phyloP scores from a whole-genome alignment of 1,139 yeast species.

The Candida labiduridarum region DNA sequence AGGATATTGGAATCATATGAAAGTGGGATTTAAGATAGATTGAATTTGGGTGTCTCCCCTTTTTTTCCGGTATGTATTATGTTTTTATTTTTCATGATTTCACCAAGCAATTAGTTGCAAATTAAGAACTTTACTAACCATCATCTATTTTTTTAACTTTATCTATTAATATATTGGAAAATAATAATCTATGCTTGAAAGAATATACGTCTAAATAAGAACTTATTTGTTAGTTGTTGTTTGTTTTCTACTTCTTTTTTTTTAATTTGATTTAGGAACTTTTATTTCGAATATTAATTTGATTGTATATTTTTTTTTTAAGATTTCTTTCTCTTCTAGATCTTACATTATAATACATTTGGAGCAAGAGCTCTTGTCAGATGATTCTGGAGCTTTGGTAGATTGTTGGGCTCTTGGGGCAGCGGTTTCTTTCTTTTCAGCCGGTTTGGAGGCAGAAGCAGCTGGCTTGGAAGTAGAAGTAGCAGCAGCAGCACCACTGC shows the following conservation, averaged over 20 bases:
- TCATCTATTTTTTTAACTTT: background rate
- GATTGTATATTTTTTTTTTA: background rate
- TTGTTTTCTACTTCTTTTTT: background rate
- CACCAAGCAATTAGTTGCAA: conserved; percentile 3
- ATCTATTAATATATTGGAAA: conserved; percentile 3
- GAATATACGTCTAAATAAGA: background rate
- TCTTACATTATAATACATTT: conserved; percentile 32
- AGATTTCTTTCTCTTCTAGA: background rate
- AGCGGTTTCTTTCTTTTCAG: conserved; percentile 5
- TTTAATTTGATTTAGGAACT: background rate
- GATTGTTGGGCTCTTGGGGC: conserved; percentile 23
- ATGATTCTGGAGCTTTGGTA: conserved; percentile 21
- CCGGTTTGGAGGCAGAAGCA: conserved; percentile 7
- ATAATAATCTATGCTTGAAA: conserved; percentile 4
- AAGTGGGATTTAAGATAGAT: conserved; percentile 10
- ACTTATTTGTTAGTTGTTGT: background rate
- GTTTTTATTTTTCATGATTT: background rate
- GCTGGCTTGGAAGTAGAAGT: conserved; percentile 14
- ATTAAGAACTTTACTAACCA: conserved; percentile 1
- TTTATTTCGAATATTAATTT: conserved; percentile 1
- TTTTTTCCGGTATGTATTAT: conserved; percentile 9
- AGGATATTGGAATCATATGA: conserved; percentile 3
- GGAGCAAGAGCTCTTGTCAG: conserved; percentile 27
- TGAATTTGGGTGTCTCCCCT: conserved; percentile 11
- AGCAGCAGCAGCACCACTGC: conserved; percentile 10